These are phyloP conservation scores for Nakazawaea holstii DNA, from an alignment of 805 yeast species.

Conservation along the genomic window DNA sequence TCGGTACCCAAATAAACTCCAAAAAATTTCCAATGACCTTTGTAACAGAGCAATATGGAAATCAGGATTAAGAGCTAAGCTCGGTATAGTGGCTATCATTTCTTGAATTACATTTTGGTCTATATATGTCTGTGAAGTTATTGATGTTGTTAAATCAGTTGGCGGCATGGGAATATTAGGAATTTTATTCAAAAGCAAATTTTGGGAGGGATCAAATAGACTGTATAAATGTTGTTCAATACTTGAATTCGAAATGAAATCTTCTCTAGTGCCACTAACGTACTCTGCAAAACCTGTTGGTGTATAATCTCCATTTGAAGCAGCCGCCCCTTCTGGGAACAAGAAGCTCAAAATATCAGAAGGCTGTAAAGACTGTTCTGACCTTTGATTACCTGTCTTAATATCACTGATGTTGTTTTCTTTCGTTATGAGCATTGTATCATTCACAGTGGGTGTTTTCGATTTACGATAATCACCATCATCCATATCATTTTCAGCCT, in stretches of 20 bases:
- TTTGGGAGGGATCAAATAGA: slow-evolving; percentile 6
- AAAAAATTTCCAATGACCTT: slow-evolving; percentile 33
- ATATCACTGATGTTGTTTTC: neutral
- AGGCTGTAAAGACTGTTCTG: neutral
- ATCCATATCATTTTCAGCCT: too few species aligned
- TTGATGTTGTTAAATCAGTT: neutral
- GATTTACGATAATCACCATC: too few species aligned
- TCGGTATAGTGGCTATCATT: slow-evolving; percentile 22
- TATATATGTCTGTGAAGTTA: slow-evolving; percentile 4
- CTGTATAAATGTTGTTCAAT: slow-evolving; percentile 3
- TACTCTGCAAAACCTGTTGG: neutral
- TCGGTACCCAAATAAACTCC: slow-evolving; percentile 57
- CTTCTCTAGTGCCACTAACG: neutral
- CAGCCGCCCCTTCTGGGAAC: slow-evolving; percentile 2
- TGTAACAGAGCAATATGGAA: slow-evolving; percentile 24
- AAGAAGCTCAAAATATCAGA: slow-evolving; percentile 8
- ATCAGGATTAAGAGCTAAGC: slow-evolving; percentile 21
- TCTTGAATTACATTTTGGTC: slow-evolving; percentile 15
- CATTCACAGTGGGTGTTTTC: too few species aligned
- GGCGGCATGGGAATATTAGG: slow-evolving; percentile 3
- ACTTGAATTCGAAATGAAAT: neutral
- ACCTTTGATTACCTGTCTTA: neutral
- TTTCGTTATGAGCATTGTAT: neutral
- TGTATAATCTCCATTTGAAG: neutral
- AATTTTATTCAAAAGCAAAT: slow-evolving; percentile 2